Evolutionary conservation across 192 early-diverging fungal genomes (phyloP).

Genomic region (Paraglomus occultum): DNA sequence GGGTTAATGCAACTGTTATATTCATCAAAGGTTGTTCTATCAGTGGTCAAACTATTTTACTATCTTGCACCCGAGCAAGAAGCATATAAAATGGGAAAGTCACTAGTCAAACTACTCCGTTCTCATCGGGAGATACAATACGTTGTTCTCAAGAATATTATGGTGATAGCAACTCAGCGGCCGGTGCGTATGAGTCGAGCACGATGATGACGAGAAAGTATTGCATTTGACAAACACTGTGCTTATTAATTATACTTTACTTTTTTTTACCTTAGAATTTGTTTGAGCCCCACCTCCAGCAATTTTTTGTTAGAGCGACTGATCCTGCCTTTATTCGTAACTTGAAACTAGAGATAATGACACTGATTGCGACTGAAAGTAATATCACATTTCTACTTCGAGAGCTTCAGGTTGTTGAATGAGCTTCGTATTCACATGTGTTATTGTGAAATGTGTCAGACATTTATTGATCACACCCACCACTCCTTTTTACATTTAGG

Average conservation of each 20-base stretch:
- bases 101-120: slow-evolving; percentile 75
- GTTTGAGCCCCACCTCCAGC: slow-evolving; percentile 68
- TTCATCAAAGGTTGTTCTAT: slow-evolving; percentile 57
- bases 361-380: slow-evolving; percentile 58
- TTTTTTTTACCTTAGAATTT: slow-evolving; percentile 41
- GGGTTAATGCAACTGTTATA: not conserved
- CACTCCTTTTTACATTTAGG: slow-evolving; percentile 40
- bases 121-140: slow-evolving; percentile 75
- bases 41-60: slow-evolving; percentile 64
- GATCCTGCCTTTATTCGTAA: slow-evolving; percentile 79
- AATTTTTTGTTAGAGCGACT: slow-evolving; percentile 78
- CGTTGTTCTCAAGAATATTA: slow-evolving; percentile 74
- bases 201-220: not conserved
- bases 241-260: not conserved
- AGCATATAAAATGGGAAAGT: slow-evolving; percentile 57
- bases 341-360: slow-evolving; percentile 84
- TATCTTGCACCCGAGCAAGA: slow-evolving; percentile 61
- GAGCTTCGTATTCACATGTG: slow-evolving; percentile 2
- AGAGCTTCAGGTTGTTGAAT: slow-evolving; percentile 64
- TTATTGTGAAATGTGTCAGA: not conserved
- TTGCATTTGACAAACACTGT: not conserved
- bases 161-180: slow-evolving; percentile 63
- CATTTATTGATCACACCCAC: not conserved
- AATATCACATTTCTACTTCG: slow-evolving; percentile 69
- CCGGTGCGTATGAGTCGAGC: slow-evolving; percentile 44